Evolutionary conservation across 495 filamentous ascomycete genomes (phyloP).

Genomic region (Penicillium paradoxum): DNA sequence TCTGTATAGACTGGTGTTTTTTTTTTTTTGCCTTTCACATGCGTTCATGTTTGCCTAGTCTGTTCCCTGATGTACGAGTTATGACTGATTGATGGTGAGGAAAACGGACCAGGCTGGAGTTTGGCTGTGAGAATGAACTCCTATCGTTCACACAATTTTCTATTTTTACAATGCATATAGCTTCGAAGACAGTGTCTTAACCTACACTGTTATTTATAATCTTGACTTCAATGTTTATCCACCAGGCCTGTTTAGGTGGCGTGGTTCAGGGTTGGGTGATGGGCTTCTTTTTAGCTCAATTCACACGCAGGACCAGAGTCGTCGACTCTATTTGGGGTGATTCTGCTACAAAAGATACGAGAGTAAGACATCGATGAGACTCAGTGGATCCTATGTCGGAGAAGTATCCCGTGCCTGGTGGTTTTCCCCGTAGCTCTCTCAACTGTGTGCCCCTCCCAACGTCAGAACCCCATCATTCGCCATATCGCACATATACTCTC

Average conservation of each 20-base stretch:
- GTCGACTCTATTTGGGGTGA: not conserved
- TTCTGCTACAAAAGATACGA: not conserved
- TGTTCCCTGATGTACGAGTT: constrained; percentile 9
- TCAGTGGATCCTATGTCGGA: not conserved
- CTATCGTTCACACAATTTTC: not conserved
- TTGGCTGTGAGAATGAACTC: constrained; percentile 7
- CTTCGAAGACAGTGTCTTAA: not conserved
- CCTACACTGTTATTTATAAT: too few species aligned
- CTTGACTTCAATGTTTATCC: too few species aligned
- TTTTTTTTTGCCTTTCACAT: not conserved
- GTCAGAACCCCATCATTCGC: not conserved
- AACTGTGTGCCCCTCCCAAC: not conserved
- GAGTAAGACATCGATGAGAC: not conserved
- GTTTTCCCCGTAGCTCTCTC: not conserved
- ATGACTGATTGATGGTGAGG: constrained; percentile 6
- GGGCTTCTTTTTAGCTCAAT: not conserved
- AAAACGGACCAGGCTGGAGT: constrained; percentile 7
- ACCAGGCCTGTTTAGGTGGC: too few species aligned
- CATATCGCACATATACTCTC: not conserved
- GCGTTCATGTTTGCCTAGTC: constrained; percentile 4
- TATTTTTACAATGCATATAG: constrained; percentile 9
- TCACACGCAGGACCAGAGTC: not conserved
- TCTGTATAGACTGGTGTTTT: not conserved
- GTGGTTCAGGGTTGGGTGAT: not conserved
- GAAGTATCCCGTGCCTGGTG: not conserved